phyloP scores from a whole-genome alignment of 768 basidiomycete genomes.

The Xerocomellus dryophilus region DNA sequence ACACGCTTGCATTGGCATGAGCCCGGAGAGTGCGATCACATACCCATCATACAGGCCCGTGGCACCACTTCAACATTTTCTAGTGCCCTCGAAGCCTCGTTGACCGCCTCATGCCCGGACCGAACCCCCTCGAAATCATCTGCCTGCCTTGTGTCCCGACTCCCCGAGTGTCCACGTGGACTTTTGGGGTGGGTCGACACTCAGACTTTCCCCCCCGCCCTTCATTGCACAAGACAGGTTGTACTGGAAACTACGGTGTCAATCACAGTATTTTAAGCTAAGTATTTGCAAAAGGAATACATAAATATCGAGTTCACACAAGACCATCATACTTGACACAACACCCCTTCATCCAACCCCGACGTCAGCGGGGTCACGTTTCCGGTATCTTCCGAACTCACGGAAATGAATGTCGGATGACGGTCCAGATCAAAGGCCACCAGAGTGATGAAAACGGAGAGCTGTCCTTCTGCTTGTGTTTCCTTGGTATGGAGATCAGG shows the following conservation, averaged over 20 bases:
- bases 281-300: neutral
- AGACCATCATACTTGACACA: no score
- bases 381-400: neutral
- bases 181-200: neutral
- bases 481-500: neutral
- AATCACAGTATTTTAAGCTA: no score
- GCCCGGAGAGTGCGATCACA: neutral
- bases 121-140: neutral
- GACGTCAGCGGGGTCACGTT: neutral
- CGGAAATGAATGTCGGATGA: slow-evolving; percentile 3
- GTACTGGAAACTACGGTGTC: no score
- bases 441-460: neutral
- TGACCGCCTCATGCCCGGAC: slow-evolving; percentile 8
- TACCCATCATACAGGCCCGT: neutral
- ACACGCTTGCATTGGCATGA: neutral
- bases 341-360: neutral
- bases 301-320: no score
- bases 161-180: slow-evolving; percentile 3
- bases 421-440: neutral
- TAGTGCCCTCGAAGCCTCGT: slow-evolving; percentile 15
- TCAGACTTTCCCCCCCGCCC: neutral
- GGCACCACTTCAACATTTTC: neutral
- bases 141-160: neutral
- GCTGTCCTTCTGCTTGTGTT: neutral
- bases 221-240: no score